phyloP scores from a whole-genome alignment of 495 filamentous ascomycete genomes.

The Daldinia concentrica region DNA sequence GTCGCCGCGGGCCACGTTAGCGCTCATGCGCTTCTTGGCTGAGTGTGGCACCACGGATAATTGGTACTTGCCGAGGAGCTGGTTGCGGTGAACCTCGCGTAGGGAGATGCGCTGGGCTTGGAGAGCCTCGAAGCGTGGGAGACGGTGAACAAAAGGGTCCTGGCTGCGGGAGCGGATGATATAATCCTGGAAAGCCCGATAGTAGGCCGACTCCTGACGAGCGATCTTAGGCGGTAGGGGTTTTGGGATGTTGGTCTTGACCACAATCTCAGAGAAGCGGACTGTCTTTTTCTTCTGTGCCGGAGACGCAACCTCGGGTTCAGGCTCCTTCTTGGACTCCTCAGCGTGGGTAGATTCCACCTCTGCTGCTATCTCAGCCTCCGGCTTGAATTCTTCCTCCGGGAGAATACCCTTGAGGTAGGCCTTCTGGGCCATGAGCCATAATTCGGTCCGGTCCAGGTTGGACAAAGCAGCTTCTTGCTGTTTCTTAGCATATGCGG shows the following conservation, averaged over 20 bases:
- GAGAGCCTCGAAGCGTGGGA: conserved; percentile 86
- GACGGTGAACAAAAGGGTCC: conserved; percentile 86
- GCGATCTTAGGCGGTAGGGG: conserved; percentile 56
- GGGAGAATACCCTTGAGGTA: conserved; percentile 73
- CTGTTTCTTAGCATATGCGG: conserved; percentile 73
- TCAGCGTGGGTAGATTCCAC: conserved; percentile 32
- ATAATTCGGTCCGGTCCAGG: conserved; percentile 80
- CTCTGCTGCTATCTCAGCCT: conserved; percentile 44
- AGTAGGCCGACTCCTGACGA: conserved; percentile 83
- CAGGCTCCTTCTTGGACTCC: conserved; percentile 46
- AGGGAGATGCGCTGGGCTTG: conserved; percentile 80
- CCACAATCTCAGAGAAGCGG: conserved; percentile 71
- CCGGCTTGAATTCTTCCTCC: conserved; percentile 58
- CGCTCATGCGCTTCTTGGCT: conserved; percentile 65
- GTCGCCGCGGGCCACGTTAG: conserved; percentile 66
- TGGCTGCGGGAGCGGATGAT: conserved; percentile 63
- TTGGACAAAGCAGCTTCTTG: conserved; percentile 69
- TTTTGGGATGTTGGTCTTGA: conserved; percentile 57
- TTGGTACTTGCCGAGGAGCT: conserved; percentile 81
- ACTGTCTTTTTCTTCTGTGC: conserved; percentile 73
- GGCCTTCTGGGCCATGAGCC: conserved; percentile 80
- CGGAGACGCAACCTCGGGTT: conserved; percentile 42
- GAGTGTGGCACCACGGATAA: conserved; percentile 64
- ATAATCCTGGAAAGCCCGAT: conserved; percentile 84
- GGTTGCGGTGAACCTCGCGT: conserved; percentile 69